These are phyloP conservation scores for Hyaloraphidium curvatum DNA, from an alignment of 192 early-diverging fungal species.

Conservation along the genomic window DNA sequence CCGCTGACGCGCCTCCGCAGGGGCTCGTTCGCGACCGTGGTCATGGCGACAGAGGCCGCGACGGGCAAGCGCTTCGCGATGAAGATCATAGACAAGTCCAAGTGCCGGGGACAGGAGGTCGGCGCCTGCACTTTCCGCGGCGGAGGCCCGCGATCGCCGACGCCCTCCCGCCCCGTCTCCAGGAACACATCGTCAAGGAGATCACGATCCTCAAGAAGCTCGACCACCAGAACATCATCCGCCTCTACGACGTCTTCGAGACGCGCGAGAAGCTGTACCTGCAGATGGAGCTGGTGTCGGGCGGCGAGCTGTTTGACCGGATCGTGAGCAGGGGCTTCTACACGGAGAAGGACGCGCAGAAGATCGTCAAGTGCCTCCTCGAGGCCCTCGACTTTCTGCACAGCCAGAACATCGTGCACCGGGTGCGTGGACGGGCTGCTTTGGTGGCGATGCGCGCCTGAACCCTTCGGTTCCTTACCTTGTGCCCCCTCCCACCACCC, in stretches of 20 bases:
- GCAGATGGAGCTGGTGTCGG: conserved; percentile 15
- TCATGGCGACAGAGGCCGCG: background rate
- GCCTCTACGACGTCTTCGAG: conserved; percentile 21
- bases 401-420: conserved; percentile 1
- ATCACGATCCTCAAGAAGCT: conserved; percentile 46
- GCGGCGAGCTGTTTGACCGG: conserved; percentile 1
- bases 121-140: background rate
- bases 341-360: conserved; percentile 3
- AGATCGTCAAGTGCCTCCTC: conserved; percentile 22
- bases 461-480: background rate
- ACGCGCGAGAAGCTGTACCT: conserved; percentile 17
- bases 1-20: conserved; percentile 24
- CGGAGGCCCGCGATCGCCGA: background rate
- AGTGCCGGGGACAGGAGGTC: background rate
- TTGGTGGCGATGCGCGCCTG: background rate
- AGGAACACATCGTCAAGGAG: conserved; percentile 18
- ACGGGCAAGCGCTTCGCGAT: background rate
- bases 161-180: background rate
- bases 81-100: background rate
- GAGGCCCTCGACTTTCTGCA: conserved; percentile 28
- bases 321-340: conserved; percentile 1
- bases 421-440: background rate
- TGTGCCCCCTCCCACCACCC: background rate
- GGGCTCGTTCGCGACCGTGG: conserved; percentile 2
- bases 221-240: conserved; percentile 20